A percentile compares a stretch with the other conserved stretches of the same genome.
Evolutionary conservation across 1,284 basidiomycete genomes (phyloP).

Genomic region (Boletellus deceptivus): DNA sequence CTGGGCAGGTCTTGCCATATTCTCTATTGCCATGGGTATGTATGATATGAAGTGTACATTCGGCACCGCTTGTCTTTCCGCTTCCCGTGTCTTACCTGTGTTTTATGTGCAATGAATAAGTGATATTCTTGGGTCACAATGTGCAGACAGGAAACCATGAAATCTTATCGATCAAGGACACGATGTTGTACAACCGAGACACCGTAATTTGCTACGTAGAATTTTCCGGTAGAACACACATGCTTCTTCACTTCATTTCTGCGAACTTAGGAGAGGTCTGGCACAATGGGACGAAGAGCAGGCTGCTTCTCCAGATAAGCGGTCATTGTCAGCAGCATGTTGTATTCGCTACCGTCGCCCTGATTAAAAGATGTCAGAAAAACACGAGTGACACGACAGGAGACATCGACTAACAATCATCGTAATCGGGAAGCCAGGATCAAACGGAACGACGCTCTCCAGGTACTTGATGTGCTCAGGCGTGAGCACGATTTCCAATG

Average conservation of each 20-base stretch:
- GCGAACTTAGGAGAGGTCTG: slow-evolving; percentile 1
- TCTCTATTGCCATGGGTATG: not conserved
- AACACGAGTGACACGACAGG: not conserved
- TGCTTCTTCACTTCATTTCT: too few relatives aligned
- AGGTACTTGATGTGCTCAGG: slow-evolving; percentile 26
- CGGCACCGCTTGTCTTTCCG: too few relatives aligned
- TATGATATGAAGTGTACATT: not conserved
- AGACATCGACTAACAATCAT: slow-evolving; percentile 34
- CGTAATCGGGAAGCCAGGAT: not conserved
- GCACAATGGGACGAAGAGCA: slow-evolving; percentile 11
- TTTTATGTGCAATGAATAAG: too few relatives aligned
- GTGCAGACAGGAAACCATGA: too few relatives aligned
- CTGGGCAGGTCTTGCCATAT: not conserved
- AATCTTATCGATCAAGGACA: too few relatives aligned
- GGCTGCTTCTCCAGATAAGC: slow-evolving; percentile 28
- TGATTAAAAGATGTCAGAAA: slow-evolving; percentile 1
- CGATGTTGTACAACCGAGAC: too few relatives aligned
- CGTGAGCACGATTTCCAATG: slow-evolving; percentile 43
- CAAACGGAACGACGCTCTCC: too few relatives aligned
- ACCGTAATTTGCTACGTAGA: not conserved
- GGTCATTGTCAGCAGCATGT: slow-evolving; percentile 8
- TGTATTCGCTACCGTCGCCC: slow-evolving; percentile 25
- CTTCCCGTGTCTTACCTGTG: too few relatives aligned
- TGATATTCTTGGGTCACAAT: too few relatives aligned
- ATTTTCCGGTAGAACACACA: not conserved